Evolutionary conservation across 305 asterid species (phyloP).

Genomic region (Solanum chacoense): DNA sequence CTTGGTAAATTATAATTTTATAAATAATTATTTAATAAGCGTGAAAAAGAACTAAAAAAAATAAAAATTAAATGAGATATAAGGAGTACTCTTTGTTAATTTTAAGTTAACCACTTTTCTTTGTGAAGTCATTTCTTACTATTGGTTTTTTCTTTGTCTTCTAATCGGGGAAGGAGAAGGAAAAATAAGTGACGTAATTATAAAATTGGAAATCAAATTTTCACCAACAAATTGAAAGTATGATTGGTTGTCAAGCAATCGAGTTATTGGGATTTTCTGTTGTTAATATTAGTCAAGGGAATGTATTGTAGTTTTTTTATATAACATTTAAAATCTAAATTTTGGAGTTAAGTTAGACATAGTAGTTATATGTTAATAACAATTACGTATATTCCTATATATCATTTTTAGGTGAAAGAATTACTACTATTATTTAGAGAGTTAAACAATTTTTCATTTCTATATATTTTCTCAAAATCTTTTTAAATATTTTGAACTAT

Average conservation of each 20-base stretch:
- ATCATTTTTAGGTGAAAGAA: not conserved
- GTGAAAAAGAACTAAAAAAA: not conserved
- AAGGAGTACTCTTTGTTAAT: not conserved
- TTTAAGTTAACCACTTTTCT: not conserved
- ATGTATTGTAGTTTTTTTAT: not conserved
- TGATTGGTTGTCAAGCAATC: not conserved
- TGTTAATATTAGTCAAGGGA: not conserved
- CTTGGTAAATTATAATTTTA: too few species aligned
- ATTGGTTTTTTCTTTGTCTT: not conserved
- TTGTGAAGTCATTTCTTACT: not conserved
- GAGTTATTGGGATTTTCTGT: not conserved
- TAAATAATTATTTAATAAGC: not conserved
- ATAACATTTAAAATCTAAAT: not conserved
- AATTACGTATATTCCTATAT: not conserved
- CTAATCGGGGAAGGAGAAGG: not conserved
- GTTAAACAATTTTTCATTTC: not conserved
- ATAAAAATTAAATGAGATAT: not conserved
- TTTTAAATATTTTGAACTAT: not conserved
- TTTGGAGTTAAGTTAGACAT: not conserved
- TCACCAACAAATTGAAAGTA: not conserved
- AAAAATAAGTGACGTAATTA: too few species aligned
- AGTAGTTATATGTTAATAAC: not conserved
- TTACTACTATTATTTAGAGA: not conserved
- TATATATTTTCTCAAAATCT: not conserved
- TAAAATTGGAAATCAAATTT: not conserved